A percentile compares a stretch with the other conserved stretches of the same genome.
phyloP scores from a whole-genome alignment of 2,329 filamentous ascomycete genomes.

The Berkeleyomyces basicola region DNA sequence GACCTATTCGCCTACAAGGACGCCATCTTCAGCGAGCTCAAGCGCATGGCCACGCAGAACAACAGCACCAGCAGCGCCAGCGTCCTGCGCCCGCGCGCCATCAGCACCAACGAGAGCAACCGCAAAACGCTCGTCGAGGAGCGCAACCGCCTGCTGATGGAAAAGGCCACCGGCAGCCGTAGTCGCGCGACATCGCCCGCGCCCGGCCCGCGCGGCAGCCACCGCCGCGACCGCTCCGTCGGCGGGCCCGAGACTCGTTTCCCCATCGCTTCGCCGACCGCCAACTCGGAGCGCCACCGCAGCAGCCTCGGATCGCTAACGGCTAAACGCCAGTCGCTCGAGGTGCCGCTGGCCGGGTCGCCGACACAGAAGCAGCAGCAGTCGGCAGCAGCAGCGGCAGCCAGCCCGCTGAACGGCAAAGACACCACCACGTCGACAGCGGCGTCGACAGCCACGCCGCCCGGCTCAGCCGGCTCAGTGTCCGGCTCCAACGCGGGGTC shows the following conservation, averaged over 20 bases:
- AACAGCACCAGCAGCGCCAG: conserved; percentile 37
- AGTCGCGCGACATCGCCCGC: conserved; percentile 61
- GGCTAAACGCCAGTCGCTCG: conserved; percentile 53
- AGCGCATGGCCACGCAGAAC: conserved; percentile 64
- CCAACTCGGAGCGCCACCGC: conserved; percentile 34
- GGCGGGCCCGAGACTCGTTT: conserved; percentile 63
- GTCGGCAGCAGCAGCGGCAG: conserved; percentile 13
- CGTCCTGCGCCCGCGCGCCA: conserved; percentile 55
- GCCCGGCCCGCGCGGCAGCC: conserved; percentile 37
- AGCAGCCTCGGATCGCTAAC: conserved; percentile 33
- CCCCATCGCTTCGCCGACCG: conserved; percentile 56
- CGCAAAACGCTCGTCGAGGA: conserved; percentile 90
- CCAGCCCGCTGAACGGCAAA: conserved; percentile 15
- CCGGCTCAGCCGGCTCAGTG: conserved; percentile 2
- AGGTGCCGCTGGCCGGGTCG: conserved; percentile 47
- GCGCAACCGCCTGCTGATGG: conserved; percentile 65
- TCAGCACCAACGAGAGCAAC: conserved; percentile 92
- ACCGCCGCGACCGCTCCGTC: conserved; percentile 68
- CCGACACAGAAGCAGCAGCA: conserved; percentile 16
- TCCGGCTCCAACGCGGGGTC: background rate
- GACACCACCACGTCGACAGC: conserved; percentile 15
- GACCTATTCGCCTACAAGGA: conserved; percentile 92
- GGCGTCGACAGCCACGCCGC: conserved; percentile 1
- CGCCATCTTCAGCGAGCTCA: conserved; percentile 86
- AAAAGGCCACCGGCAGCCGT: conserved; percentile 45